phyloP scores from a whole-genome alignment of 2,329 filamentous ascomycete species.

The Tolypocladium capitatum region DNA sequence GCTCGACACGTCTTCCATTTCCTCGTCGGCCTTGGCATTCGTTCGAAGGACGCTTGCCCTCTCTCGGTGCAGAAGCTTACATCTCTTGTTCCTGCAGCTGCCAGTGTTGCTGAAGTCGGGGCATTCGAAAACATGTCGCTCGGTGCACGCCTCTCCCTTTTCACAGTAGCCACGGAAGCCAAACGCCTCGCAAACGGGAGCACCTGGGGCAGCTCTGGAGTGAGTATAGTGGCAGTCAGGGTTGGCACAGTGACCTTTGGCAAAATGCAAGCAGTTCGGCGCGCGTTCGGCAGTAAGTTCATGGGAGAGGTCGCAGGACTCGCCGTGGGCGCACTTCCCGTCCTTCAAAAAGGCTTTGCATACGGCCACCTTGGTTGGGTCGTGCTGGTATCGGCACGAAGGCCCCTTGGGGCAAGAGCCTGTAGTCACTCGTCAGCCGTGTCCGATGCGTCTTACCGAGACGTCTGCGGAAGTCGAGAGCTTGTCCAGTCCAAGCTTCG shows the following conservation, averaged over 20 bases:
- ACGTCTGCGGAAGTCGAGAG: conserved; percentile 8
- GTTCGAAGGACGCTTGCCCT: conserved; percentile 69
- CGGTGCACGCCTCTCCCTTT: conserved; percentile 61
- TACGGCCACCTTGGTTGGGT: conserved; percentile 73
- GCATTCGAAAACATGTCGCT: conserved; percentile 86
- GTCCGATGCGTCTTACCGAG: conserved; percentile 23
- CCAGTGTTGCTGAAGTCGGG: conserved; percentile 91
- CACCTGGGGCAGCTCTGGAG: conserved; percentile 60
- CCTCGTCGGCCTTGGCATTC: conserved; percentile 38
- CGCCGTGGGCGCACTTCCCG: conserved; percentile 62
- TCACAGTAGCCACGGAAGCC: conserved; percentile 81
- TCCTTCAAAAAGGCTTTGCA: conserved; percentile 81
- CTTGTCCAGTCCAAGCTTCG: conserved; percentile 12
- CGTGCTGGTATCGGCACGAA: conserved; percentile 68
- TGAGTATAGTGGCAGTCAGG: conserved; percentile 78
- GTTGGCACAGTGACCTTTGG: conserved; percentile 82
- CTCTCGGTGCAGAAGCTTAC: conserved; percentile 77
- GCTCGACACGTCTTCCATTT: conserved; percentile 60
- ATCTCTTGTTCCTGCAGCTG: conserved; percentile 65
- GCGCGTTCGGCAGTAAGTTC: conserved; percentile 70
- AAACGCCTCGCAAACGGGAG: conserved; percentile 73
- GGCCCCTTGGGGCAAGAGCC: conserved; percentile 78
- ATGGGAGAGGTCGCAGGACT: conserved; percentile 83
- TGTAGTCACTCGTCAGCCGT: conserved; percentile 37
- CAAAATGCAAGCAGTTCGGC: conserved; percentile 79